phyloP scores from a whole-genome alignment of 805 yeast species.

The Hermanozyma aechmeae region DNA sequence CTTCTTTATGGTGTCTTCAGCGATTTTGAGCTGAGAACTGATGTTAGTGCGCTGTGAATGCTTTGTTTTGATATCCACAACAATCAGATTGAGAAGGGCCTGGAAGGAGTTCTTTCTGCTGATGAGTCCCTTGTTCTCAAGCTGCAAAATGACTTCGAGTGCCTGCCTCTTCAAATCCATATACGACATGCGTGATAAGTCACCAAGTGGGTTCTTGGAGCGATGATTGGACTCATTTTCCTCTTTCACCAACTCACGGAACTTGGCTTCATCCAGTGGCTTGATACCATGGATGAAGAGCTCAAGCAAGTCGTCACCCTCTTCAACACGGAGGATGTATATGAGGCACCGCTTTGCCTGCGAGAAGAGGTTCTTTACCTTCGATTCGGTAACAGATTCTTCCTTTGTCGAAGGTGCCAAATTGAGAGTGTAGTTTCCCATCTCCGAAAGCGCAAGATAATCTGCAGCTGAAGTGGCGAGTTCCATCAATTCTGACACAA shows the following conservation, averaged over 20 bases:
- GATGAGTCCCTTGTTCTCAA: conserved; percentile 60
- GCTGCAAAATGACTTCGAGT: conserved; percentile 62
- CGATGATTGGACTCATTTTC: conserved; percentile 21
- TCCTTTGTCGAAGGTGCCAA: conserved; percentile 45
- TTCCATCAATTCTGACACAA: conserved; percentile 33
- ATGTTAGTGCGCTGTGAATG: conserved; percentile 34
- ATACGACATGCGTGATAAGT: conserved; percentile 43
- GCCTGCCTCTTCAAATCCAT: conserved; percentile 72
- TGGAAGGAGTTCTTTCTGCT: conserved; percentile 69
- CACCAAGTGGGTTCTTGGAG: conserved; percentile 32
- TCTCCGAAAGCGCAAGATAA: conserved; percentile 39
- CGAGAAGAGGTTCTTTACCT: conserved; percentile 49
- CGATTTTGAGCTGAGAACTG: conserved; percentile 30
- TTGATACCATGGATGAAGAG: conserved; percentile 58
- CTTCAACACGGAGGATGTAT: conserved; percentile 78
- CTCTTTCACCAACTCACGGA: conserved; percentile 41
- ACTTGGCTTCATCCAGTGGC: conserved; percentile 60
- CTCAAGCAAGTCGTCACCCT: conserved; percentile 57
- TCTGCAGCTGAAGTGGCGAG: conserved; percentile 28
- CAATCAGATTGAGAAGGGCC: conserved; percentile 70
- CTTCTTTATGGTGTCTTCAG: conserved; percentile 33
- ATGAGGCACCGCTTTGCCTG: conserved; percentile 78
- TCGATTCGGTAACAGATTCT: conserved; percentile 43
- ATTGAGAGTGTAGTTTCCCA: conserved; percentile 44
- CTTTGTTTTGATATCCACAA: conserved; percentile 59